These are phyloP conservation scores for Collybia sordida DNA, from an alignment of 768 basidiomycete genomes.

Conservation along the genomic window DNA sequence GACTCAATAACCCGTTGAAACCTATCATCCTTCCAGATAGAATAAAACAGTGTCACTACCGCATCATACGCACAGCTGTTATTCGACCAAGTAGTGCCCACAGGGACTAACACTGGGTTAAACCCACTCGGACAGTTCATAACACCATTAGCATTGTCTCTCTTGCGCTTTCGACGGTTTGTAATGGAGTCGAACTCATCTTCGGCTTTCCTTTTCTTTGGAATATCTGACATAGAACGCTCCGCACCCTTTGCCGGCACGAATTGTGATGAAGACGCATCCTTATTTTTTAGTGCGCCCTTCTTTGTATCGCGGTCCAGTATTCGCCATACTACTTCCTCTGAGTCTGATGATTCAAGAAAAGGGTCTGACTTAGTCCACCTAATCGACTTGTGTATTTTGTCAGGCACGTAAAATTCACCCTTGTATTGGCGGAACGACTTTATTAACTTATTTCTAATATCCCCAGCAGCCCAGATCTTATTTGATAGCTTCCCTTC, in stretches of 20 bases:
- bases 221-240: too few species aligned
- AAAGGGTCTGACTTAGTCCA: too few species aligned
- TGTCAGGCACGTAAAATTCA: neutral
- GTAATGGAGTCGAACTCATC: too few species aligned
- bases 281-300: too few species aligned
- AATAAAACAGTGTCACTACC: neutral
- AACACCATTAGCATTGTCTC: too few species aligned
- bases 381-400: constrained; percentile 1
- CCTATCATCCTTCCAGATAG: constrained; percentile 1
- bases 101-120: neutral
- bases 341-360: neutral
- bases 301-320: neutral
- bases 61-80: constrained; percentile 7
- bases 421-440: constrained; percentile 4
- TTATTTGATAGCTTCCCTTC: constrained; percentile 15
- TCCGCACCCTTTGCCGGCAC: too few species aligned
- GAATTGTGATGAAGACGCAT: too few species aligned
- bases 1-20: neutral
- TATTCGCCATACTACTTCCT: too few species aligned
- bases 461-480: too few species aligned
- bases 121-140: too few species aligned
- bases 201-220: too few species aligned
- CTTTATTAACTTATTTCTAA: constrained; percentile 21
- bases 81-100: constrained; percentile 3
- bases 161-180: too few species aligned